Percentiles rank a stretch among this genome's conserved stretches.
Conservation (phyloP, 768 basidiomycete species). For the Lactarius deliciosus region DNA sequence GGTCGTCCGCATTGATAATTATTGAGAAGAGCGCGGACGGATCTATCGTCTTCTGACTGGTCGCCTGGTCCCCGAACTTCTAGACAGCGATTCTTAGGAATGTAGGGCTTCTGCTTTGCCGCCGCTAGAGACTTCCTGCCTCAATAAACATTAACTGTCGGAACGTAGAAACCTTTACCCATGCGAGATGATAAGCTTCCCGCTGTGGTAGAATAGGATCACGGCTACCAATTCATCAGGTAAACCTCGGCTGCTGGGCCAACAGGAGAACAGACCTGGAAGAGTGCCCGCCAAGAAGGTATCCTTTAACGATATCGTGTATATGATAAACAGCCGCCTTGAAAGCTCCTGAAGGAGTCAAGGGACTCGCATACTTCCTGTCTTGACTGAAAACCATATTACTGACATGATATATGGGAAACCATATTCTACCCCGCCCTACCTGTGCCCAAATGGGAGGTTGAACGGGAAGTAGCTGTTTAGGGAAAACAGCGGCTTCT, state of each 20-base stretch:
- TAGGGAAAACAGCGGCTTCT: constrained; percentile 18
- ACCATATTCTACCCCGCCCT: constrained; percentile 17
- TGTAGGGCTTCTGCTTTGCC: constrained; percentile 64
- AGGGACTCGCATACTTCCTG: constrained; percentile 84
- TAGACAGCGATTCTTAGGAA: constrained; percentile 41
- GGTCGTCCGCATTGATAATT: constrained; percentile 57
- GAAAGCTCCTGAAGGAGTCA: constrained; percentile 73
- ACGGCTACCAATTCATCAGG: constrained; percentile 46
- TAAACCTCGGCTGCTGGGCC: constrained; percentile 15
- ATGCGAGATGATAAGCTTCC: constrained; percentile 78
- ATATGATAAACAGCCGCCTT: constrained; percentile 75
- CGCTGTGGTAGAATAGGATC: constrained; percentile 62
- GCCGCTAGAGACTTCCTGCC: constrained; percentile 45
- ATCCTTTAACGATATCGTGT: constrained; percentile 65
- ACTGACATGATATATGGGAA: constrained; percentile 7
- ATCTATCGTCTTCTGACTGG: constrained; percentile 66
- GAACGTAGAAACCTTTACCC: constrained; percentile 49
- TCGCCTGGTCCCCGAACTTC: constrained; percentile 53
- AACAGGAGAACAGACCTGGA: constrained; percentile 49
- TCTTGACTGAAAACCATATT: constrained; percentile 53
- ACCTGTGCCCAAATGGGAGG: constrained; percentile 51
- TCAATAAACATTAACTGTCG: background rate
- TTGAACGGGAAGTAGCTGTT: constrained; percentile 32
- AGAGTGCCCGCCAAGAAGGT: constrained; percentile 70
- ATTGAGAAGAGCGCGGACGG: constrained; percentile 64